Conservation (phyloP, 441 rosid genomes). For the Jatropha podagrica region DNA sequence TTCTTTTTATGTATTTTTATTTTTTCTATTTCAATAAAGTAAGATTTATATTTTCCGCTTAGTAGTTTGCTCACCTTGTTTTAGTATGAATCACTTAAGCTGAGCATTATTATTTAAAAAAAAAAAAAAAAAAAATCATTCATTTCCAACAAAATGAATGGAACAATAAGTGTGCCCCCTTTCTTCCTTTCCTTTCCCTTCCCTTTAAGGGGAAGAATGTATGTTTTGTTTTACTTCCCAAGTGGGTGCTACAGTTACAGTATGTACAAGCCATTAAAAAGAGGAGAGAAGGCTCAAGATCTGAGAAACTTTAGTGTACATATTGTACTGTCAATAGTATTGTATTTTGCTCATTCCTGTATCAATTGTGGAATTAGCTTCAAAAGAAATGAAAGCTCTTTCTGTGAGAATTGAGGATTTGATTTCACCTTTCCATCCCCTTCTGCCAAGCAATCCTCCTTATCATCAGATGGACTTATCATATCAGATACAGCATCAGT, state of each 20-base stretch:
- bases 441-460: constrained; percentile 24
- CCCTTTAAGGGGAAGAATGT: background rate
- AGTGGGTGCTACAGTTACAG: background rate
- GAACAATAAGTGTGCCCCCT: no score
- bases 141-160: no score
- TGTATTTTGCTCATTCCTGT: constrained; percentile 25
- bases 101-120: no score
- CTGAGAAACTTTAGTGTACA: constrained; percentile 22
- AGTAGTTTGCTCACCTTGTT: no score
- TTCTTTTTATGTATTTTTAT: no score
- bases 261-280: background rate
- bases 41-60: no score
- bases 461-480: constrained; percentile 43
- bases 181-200: no score
- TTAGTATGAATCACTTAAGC: no score
- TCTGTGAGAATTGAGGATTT: constrained; percentile 68
- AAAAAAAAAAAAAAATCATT: no score
- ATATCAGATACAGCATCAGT: constrained; percentile 58
- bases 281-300: no score
- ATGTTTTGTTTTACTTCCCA: background rate
- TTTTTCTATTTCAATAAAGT: no score
- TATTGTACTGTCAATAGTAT: background rate
- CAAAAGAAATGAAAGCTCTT: constrained; percentile 77
- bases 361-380: constrained; percentile 87
- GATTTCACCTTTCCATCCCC: constrained; percentile 27